phyloP scores from a whole-genome alignment of 2,329 filamentous ascomycete species.

The Scortechinia acanthostroma region DNA sequence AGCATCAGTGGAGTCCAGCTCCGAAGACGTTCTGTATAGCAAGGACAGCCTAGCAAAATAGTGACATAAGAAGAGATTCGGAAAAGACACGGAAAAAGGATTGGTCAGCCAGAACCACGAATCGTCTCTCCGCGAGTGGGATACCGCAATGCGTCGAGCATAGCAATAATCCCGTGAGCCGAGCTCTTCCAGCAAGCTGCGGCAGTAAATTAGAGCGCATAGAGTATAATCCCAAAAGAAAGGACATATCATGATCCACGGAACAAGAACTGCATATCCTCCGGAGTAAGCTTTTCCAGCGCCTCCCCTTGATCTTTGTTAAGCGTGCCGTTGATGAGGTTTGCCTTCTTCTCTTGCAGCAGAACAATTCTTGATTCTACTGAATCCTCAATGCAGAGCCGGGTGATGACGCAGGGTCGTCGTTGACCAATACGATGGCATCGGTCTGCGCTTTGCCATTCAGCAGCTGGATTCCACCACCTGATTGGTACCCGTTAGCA shows the following conservation, averaged over 20 bases:
- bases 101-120: no score
- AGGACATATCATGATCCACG: slow-evolving; percentile 47
- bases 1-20: no score
- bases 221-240: background rate
- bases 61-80: no score
- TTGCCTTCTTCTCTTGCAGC: slow-evolving; percentile 96
- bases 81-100: no score
- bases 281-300: slow-evolving; percentile 81
- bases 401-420: slow-evolving; percentile 86
- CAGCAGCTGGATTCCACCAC: slow-evolving; percentile 99
- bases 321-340: slow-evolving; percentile 94
- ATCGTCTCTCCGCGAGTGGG: no score
- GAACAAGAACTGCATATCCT: slow-evolving; percentile 96
- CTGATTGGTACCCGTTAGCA: slow-evolving; percentile 35
- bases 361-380: slow-evolving; percentile 93
- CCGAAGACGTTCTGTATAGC: no score
- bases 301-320: slow-evolving; percentile 78
- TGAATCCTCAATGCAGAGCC: slow-evolving; percentile 91
- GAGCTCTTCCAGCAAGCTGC: no score
- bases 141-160: no score
- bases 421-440: slow-evolving; percentile 93
- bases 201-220: no score
- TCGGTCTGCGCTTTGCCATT: slow-evolving; percentile 94
- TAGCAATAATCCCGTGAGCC: no score
- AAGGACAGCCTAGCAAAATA: no score